A percentile compares a stretch with the other conserved stretches of the same genome.
phyloP scores from a whole-genome alignment of 352 stramenopile genomes.

The Phytopythium helicoides region DNA sequence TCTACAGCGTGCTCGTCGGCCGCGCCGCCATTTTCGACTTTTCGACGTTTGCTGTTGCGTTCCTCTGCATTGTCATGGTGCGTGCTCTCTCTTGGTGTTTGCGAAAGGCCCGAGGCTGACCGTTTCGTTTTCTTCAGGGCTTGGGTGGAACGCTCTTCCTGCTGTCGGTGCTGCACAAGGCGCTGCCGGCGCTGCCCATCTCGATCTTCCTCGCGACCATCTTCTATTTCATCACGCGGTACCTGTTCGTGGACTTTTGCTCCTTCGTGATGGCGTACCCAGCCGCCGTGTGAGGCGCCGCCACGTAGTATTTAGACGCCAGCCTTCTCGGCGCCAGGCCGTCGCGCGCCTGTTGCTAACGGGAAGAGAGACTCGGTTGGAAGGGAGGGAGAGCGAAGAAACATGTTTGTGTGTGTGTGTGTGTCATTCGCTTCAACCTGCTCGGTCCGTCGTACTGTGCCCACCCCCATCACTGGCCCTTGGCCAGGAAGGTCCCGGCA shows the following conservation, averaged over 20 bases:
- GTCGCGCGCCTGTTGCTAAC: neutral
- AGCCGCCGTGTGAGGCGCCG: constrained; percentile 29
- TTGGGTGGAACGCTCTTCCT: constrained; percentile 95
- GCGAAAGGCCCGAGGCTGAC: too few species aligned
- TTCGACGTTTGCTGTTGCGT: constrained; percentile 92
- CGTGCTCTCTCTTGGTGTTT: constrained; percentile 16
- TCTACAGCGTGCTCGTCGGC: constrained; percentile 97
- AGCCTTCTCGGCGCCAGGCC: neutral
- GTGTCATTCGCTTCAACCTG: too few species aligned
- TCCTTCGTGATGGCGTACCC: constrained; percentile 75
- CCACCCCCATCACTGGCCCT: too few species aligned
- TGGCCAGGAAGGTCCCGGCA: too few species aligned
- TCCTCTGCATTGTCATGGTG: constrained; percentile 93
- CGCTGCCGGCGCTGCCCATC: constrained; percentile 96
- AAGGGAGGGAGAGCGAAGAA: too few species aligned
- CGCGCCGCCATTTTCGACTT: constrained; percentile 96
- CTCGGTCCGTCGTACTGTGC: too few species aligned
- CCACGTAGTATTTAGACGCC: constrained; percentile 10
- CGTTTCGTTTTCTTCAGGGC: constrained; percentile 33
- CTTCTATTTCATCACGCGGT: constrained; percentile 84
- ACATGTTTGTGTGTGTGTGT: too few species aligned
- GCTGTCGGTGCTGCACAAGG: constrained; percentile 92
- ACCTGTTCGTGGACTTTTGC: constrained; percentile 83
- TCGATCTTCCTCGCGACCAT: constrained; percentile 83
- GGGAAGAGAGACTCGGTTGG: neutral